Percentiles rank a stretch among this genome's conserved stretches.
phyloP scores from a whole-genome alignment of 345 rosid species.

The Hibiscus mutabilis region DNA sequence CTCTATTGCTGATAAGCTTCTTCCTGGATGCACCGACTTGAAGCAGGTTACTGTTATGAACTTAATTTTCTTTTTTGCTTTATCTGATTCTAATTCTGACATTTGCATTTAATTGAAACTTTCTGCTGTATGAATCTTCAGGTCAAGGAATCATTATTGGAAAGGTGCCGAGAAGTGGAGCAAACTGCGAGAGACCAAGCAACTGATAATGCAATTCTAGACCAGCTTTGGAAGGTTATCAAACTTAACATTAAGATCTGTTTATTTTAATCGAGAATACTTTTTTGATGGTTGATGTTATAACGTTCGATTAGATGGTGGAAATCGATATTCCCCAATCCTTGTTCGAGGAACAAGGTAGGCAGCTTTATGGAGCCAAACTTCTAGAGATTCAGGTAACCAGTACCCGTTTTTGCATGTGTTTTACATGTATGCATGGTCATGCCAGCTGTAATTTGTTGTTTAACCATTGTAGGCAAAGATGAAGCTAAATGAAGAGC shows the following conservation, averaged over 20 bases:
- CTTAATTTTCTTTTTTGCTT: not conserved
- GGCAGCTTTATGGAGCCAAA: conserved; percentile 84
- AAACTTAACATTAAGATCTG: not conserved
- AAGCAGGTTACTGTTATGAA: conserved; percentile 44
- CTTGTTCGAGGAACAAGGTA: conserved; percentile 92
- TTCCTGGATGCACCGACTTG: conserved; percentile 73
- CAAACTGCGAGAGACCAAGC: conserved; percentile 82
- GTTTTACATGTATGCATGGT: not conserved
- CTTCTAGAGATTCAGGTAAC: conserved; percentile 79
- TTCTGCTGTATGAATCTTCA: conserved; percentile 26
- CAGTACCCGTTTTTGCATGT: not conserved
- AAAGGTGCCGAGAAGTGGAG: conserved; percentile 73
- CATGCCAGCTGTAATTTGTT: not conserved
- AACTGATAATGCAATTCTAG: conserved; percentile 85
- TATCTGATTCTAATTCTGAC: not conserved
- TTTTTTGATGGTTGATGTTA: not conserved
- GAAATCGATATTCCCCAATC: conserved; percentile 82
- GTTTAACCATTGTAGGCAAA: conserved; percentile 44
- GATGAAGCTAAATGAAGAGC: conserved; percentile 64
- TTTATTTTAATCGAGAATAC: conserved; percentile 5
- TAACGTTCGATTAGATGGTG: conserved; percentile 53
- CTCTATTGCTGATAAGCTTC: conserved; percentile 74
- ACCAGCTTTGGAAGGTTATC: conserved; percentile 74
- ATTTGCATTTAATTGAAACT: not conserved
- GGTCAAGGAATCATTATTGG: conserved; percentile 65